Evolutionary conservation across 2,329 filamentous ascomycete species (phyloP).

Genomic region (Cladosporium sp.): DNA sequence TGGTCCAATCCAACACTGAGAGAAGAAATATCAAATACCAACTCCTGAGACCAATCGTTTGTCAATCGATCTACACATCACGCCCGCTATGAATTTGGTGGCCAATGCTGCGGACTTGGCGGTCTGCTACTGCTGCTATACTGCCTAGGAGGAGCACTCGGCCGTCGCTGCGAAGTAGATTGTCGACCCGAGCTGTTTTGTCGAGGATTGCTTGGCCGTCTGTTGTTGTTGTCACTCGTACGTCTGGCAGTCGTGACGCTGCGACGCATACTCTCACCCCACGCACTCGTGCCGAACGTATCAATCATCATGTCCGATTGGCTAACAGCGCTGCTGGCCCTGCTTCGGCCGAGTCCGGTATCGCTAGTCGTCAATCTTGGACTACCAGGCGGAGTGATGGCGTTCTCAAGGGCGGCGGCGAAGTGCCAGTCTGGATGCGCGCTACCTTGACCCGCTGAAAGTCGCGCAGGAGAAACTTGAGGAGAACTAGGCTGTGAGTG

Average conservation of each 20-base stretch:
- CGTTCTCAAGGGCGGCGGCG: constrained; percentile 38
- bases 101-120: constrained; percentile 1
- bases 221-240: constrained; percentile 4
- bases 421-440: constrained; percentile 43
- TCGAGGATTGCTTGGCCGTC: not conserved
- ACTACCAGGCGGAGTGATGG: constrained; percentile 29
- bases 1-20: not conserved
- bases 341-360: constrained; percentile 44
- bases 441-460: constrained; percentile 21
- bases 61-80: not conserved
- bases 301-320: constrained; percentile 76
- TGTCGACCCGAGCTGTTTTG: not conserved
- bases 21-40: not conserved
- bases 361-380: constrained; percentile 15
- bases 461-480: constrained; percentile 17
- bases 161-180: not conserved
- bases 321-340: constrained; percentile 66
- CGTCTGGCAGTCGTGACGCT: constrained; percentile 62
- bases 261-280: constrained; percentile 86
- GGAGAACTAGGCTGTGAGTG: constrained; percentile 13
- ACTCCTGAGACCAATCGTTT: not conserved
- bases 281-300: constrained; percentile 82
- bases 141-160: constrained; percentile 7
- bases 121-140: constrained; percentile 6
- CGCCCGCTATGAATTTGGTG: not conserved